phyloP scores from a whole-genome alignment of 371 early-diverging fungal species.

The Parasitella parasitica region DNA sequence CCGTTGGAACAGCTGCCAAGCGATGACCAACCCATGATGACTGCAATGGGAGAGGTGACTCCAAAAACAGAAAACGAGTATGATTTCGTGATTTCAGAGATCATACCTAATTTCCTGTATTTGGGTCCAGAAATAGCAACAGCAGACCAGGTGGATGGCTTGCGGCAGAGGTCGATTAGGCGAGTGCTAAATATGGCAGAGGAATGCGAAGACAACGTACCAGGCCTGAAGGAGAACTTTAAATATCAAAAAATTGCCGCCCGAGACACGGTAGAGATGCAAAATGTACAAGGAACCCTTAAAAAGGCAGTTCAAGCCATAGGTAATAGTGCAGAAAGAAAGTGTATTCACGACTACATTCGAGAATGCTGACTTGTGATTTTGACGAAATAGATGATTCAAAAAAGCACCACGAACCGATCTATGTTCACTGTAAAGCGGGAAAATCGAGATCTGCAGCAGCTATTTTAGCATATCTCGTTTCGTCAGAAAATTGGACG shows the following conservation, averaged over 20 bases:
- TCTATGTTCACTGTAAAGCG: constrained; percentile 86
- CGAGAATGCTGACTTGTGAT: not conserved
- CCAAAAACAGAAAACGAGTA: constrained; percentile 32
- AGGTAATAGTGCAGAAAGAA: constrained; percentile 30
- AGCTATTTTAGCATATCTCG: constrained; percentile 75
- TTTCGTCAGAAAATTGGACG: constrained; percentile 66
- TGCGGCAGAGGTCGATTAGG: constrained; percentile 43
- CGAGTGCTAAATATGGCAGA: constrained; percentile 66
- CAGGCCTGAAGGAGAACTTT: constrained; percentile 40
- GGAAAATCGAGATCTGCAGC: constrained; percentile 84
- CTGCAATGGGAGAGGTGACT: constrained; percentile 15
- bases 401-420: constrained; percentile 52
- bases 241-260: constrained; percentile 57
- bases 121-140: constrained; percentile 62
- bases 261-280: constrained; percentile 61
- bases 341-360: too few relatives aligned
- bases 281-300: constrained; percentile 55
- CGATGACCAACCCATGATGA: not conserved
- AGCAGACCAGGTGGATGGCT: constrained; percentile 36
- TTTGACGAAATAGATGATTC: constrained; percentile 30
- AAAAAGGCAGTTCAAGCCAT: constrained; percentile 55
- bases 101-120: constrained; percentile 57
- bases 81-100: constrained; percentile 56
- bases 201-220: constrained; percentile 64
- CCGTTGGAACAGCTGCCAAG: constrained; percentile 2